Conservation (phyloP, 2,329 filamentous ascomycete genomes). For the Diaporthe citriasiana region DNA sequence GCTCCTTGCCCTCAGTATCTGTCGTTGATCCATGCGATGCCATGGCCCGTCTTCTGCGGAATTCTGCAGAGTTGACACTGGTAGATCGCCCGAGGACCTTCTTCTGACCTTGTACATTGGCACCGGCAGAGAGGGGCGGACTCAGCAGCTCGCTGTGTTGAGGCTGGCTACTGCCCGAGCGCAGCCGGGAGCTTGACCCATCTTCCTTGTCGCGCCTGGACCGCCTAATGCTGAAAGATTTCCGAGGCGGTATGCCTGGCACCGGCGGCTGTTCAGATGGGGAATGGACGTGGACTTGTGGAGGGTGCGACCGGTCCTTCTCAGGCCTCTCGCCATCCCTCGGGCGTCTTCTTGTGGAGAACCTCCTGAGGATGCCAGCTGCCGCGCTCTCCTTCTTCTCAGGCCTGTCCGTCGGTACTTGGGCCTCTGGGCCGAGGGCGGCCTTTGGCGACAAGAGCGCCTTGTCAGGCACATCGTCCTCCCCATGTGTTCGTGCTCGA, state of each 20-base stretch:
- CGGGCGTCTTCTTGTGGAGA: conserved; percentile 84
- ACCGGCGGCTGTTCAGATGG: conserved; percentile 73
- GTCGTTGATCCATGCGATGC: conserved; percentile 47
- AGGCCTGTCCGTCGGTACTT: conserved; percentile 61
- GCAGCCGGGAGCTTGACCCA: conserved; percentile 60
- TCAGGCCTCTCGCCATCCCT: conserved; percentile 75
- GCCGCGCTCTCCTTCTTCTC: conserved; percentile 90
- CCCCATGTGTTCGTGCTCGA: conserved; percentile 91
- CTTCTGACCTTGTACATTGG: conserved; percentile 67
- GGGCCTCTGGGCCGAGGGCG: conserved; percentile 35
- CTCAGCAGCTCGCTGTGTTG: conserved; percentile 85
- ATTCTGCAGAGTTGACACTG: conserved; percentile 91
- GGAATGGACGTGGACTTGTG: conserved; percentile 82
- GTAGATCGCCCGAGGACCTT: conserved; percentile 87
- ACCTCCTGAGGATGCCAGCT: conserved; percentile 85
- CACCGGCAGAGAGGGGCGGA: conserved; percentile 76
- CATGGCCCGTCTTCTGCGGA: conserved; percentile 72
- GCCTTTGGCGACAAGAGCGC: conserved; percentile 41
- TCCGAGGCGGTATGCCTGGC: conserved; percentile 69
- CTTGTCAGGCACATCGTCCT: conserved; percentile 85
- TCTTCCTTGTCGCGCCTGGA: conserved; percentile 69
- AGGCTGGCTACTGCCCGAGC: conserved; percentile 74
- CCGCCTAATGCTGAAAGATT: conserved; percentile 88
- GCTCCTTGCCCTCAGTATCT: conserved; percentile 65
- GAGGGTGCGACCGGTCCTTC: conserved; percentile 77